These are phyloP conservation scores for Alternaria metachromatica DNA, from an alignment of 2,329 filamentous ascomycete genomes.

Conservation along the genomic window DNA sequence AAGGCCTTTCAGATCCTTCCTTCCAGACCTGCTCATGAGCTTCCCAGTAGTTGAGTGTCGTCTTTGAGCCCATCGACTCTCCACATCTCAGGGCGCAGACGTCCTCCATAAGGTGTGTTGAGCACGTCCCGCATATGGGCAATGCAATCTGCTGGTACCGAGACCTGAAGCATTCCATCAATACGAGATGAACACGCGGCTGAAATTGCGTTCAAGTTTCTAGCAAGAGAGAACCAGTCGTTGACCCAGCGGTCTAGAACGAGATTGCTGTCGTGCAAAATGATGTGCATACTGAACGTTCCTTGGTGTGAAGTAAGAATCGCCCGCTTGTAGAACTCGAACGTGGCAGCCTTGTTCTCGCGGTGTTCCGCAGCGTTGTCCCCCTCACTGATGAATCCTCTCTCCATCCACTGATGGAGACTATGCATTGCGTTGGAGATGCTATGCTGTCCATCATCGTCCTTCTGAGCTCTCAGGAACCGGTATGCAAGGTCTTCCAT, in stretches of 20 bases:
- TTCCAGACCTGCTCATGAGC: not conserved
- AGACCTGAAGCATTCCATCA: not conserved
- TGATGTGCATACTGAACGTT: not conserved
- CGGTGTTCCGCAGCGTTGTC: not conserved
- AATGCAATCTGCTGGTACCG: not conserved
- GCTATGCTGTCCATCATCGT: no score
- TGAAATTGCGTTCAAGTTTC: not conserved
- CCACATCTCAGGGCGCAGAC: not conserved
- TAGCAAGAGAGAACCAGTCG: not conserved
- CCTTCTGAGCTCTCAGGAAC: not conserved
- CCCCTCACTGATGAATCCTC: not conserved
- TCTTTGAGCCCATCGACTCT: not conserved
- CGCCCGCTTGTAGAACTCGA: not conserved
- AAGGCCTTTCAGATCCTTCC: not conserved
- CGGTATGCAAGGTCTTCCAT: fast-evolving
- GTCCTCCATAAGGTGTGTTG: not conserved
- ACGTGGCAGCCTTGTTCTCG: not conserved
- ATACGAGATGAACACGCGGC: not conserved
- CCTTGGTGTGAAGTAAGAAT: not conserved
- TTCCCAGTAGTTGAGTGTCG: not conserved
- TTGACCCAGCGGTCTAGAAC: no score
- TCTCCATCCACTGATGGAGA: no score
- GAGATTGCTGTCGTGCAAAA: not conserved
- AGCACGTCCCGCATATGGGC: fast-evolving
- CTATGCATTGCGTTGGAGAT: no score